Evolutionary conservation across 495 filamentous ascomycete genomes (phyloP).

Genomic region (Lepidopterella palustris): DNA sequence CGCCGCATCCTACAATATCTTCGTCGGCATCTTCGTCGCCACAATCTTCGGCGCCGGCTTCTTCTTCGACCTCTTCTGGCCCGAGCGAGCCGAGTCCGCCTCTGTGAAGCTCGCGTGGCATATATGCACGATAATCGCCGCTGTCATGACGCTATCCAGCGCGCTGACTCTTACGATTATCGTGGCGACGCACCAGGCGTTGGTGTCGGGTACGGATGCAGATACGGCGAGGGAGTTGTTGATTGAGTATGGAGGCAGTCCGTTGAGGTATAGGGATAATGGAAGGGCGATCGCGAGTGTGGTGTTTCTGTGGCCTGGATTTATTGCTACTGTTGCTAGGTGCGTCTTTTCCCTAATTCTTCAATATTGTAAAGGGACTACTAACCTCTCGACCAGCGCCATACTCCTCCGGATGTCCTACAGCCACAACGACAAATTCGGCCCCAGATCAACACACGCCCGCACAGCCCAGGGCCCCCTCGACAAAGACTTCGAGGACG

Average conservation of each 20-base stretch:
- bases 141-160: constrained; percentile 38
- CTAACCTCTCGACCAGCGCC: constrained; percentile 8
- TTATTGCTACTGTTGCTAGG: constrained; percentile 31
- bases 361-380: not conserved
- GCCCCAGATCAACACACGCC: constrained; percentile 18
- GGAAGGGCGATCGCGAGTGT: constrained; percentile 39
- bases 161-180: constrained; percentile 43
- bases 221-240: constrained; percentile 26
- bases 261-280: constrained; percentile 38
- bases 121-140: constrained; percentile 40
- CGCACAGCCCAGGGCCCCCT: not conserved
- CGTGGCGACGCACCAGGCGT: constrained; percentile 35
- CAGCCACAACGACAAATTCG: constrained; percentile 15
- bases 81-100: constrained; percentile 42
- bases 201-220: constrained; percentile 35
- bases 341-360: constrained; percentile 12
- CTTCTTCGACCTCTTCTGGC: constrained; percentile 52
- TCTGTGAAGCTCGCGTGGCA: constrained; percentile 44
- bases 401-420: constrained; percentile 16
- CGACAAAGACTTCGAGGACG: not conserved
- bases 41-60: constrained; percentile 49
- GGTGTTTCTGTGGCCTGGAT: constrained; percentile 41
- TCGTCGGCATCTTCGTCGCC: constrained; percentile 47
- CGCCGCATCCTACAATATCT: constrained; percentile 47
- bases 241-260: constrained; percentile 28